A percentile compares a stretch with the other conserved stretches of the same genome.
These are phyloP conservation scores for Zalerion maritima DNA, from an alignment of 495 filamentous ascomycete genomes.

Conservation along the genomic window DNA sequence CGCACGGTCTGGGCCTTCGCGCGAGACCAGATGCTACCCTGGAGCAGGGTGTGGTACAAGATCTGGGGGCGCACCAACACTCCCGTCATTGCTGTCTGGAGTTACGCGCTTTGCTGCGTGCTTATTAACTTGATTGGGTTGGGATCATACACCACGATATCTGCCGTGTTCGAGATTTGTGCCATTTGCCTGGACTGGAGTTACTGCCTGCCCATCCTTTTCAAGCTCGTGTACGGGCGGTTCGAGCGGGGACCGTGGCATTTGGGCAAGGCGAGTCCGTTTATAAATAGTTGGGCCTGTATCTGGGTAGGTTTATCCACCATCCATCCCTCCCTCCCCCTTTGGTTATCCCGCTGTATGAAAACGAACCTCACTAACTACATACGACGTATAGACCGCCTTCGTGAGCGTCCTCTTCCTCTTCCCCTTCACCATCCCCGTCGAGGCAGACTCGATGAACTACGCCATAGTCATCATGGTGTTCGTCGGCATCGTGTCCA, in stretches of 20 bases:
- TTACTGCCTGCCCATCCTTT: constrained; percentile 47
- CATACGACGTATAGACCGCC: too few species aligned
- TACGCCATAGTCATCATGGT: constrained; percentile 34
- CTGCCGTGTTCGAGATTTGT: constrained; percentile 48
- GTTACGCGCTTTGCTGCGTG: constrained; percentile 40
- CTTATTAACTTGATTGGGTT: constrained; percentile 49
- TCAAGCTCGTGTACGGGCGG: constrained; percentile 40
- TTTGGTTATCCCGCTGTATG: too few species aligned
- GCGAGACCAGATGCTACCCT: constrained; percentile 42
- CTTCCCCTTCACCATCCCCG: constrained; percentile 40
- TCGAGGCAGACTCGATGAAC: constrained; percentile 30
- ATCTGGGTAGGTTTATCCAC: too few species aligned
- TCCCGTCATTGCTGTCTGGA: constrained; percentile 46
- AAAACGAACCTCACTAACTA: too few species aligned
- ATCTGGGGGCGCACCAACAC: constrained; percentile 39
- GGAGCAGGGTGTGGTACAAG: constrained; percentile 39
- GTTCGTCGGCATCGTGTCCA: constrained; percentile 24
- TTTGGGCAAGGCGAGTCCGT: constrained; percentile 30
- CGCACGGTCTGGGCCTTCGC: constrained; percentile 50
- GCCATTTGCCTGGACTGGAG: constrained; percentile 49
- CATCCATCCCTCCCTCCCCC: too few species aligned
- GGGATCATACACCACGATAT: constrained; percentile 44
- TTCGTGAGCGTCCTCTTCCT: constrained; percentile 49
- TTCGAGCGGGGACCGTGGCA: constrained; percentile 49
- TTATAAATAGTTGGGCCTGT: constrained; percentile 38